Conservation (phyloP, 2,329 filamentous ascomycete genomes). For the Penicillium corylophilum region DNA sequence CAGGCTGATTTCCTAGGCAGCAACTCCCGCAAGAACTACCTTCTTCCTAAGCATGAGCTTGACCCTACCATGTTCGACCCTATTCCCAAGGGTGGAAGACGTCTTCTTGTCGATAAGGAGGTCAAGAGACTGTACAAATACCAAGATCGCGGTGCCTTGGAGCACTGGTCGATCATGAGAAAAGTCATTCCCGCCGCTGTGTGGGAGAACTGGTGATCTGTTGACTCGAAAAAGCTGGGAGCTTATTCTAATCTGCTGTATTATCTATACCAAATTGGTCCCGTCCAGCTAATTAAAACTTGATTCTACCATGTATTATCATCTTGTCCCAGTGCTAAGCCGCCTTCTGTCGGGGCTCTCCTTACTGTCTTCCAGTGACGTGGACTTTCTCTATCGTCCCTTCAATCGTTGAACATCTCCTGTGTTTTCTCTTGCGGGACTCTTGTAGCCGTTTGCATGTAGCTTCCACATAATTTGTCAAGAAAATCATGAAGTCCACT, state of each 20-base stretch:
- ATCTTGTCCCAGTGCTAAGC: neutral
- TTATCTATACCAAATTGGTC: neutral
- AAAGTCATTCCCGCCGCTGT: slow-evolving; percentile 71
- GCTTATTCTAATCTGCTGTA: neutral
- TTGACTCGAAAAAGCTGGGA: neutral
- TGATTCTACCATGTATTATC: neutral
- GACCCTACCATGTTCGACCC: slow-evolving; percentile 40
- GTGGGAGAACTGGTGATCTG: slow-evolving; percentile 80
- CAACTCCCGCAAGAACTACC: slow-evolving; percentile 65
- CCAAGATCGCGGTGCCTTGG: slow-evolving; percentile 73
- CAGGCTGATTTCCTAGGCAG: slow-evolving; percentile 70
- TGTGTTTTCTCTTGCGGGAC: too few relatives aligned
- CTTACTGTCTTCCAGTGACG: neutral
- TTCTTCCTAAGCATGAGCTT: slow-evolving; percentile 73
- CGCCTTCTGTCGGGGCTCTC: neutral
- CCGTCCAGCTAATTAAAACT: neutral
- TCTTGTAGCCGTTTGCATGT: too few relatives aligned
- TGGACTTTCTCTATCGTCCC: neutral
- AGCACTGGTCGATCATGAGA: slow-evolving; percentile 93
- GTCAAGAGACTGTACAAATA: slow-evolving; percentile 66
- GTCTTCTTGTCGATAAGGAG: slow-evolving; percentile 49
- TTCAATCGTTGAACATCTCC: too few relatives aligned
- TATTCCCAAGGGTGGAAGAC: slow-evolving; percentile 46
- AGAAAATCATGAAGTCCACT: too few relatives aligned
- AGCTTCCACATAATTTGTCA: too few relatives aligned